A percentile compares a stretch with the other conserved stretches of the same genome.
These are phyloP conservation scores for Sclerospora graminicola DNA, from an alignment of 352 stramenopile species.

Conservation along the genomic window DNA sequence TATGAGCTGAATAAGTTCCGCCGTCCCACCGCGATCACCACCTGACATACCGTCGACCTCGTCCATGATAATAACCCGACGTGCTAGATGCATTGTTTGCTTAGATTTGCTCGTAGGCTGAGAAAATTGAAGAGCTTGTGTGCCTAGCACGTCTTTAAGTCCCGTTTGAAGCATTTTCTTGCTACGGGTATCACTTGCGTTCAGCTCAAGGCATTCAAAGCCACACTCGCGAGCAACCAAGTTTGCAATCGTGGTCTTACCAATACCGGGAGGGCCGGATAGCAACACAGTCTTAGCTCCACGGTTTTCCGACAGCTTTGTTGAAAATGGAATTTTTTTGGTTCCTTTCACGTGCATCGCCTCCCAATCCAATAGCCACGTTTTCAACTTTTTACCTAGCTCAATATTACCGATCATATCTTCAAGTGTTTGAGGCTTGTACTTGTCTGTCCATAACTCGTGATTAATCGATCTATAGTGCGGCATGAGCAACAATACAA, in stretches of 20 bases:
- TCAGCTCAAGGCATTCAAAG: conserved; percentile 93
- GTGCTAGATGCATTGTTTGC: conserved; percentile 52
- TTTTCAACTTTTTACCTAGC: conserved; percentile 76
- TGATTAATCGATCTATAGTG: conserved; percentile 30
- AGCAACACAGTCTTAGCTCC: conserved; percentile 92
- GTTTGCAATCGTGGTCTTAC: conserved; percentile 94
- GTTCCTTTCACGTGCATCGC: conserved; percentile 73
- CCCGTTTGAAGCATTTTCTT: conserved; percentile 92
- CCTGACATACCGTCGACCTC: conserved; percentile 99
- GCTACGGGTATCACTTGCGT: conserved; percentile 95
- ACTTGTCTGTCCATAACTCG: conserved; percentile 94
- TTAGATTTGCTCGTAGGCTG: conserved; percentile 21
- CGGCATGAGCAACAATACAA: no score
- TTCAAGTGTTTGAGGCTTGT: conserved; percentile 86
- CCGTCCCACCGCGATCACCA: conserved; percentile 93
- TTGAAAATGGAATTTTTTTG: conserved; percentile 71
- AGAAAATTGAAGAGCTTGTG: conserved; percentile 86
- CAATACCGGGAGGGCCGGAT: conserved; percentile 93
- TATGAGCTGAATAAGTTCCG: conserved; percentile 98
- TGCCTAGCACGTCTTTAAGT: conserved; percentile 89
- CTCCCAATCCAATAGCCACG: conserved; percentile 81
- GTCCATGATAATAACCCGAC: conserved; percentile 97
- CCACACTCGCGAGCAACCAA: conserved; percentile 86
- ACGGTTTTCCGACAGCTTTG: conserved; percentile 79
- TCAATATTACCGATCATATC: conserved; percentile 94